These are phyloP conservation scores for Cutaneotrichosporon dermatis DNA, from an alignment of 1,284 basidiomycete genomes.

Conservation along the genomic window DNA sequence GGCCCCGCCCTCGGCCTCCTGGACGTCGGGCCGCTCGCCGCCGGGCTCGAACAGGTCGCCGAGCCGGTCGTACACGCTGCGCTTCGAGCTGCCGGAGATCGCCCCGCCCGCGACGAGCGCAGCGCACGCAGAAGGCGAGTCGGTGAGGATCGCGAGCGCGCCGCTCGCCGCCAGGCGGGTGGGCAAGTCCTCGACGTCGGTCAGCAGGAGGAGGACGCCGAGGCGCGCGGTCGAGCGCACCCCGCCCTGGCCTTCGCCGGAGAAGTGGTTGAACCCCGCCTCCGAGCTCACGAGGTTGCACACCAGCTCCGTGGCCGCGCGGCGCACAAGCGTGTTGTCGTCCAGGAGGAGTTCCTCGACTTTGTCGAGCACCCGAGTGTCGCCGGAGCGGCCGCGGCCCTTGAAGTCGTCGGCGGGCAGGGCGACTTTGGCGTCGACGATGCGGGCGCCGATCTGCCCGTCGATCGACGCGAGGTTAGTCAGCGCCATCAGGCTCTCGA, in stretches of 20 bases:
- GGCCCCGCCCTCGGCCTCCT: conserved; percentile 30
- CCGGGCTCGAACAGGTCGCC: conserved; percentile 55
- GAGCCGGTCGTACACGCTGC: conserved; percentile 60
- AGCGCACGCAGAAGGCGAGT: conserved; percentile 58
- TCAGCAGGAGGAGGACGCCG: conserved; percentile 75
- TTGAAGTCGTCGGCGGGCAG: conserved; percentile 4
- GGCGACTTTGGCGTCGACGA: conserved; percentile 47
- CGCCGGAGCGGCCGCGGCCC: conserved; percentile 4
- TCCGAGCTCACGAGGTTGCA: conserved; percentile 85
- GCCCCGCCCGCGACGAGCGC: conserved; percentile 51
- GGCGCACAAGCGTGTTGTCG: conserved; percentile 72
- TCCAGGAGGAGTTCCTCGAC: conserved; percentile 78
- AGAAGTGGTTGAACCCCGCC: conserved; percentile 58
- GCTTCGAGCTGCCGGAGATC: conserved; percentile 40
- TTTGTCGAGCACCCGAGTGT: conserved; percentile 52
- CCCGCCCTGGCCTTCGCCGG: conserved; percentile 32
- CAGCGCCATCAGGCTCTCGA: conserved; percentile 90
- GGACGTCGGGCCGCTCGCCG: conserved; percentile 14
- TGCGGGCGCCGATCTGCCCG: conserved; percentile 59
- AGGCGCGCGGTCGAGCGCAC: conserved; percentile 60
- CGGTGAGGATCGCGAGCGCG: conserved; percentile 72
- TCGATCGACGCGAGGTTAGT: conserved; percentile 88
- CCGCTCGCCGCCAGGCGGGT: conserved; percentile 82
- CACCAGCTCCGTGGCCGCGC: conserved; percentile 85
- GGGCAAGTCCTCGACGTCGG: conserved; percentile 72